phyloP scores from a whole-genome alignment of 2,329 filamentous ascomycete species.

The Fusarium buharicum region DNA sequence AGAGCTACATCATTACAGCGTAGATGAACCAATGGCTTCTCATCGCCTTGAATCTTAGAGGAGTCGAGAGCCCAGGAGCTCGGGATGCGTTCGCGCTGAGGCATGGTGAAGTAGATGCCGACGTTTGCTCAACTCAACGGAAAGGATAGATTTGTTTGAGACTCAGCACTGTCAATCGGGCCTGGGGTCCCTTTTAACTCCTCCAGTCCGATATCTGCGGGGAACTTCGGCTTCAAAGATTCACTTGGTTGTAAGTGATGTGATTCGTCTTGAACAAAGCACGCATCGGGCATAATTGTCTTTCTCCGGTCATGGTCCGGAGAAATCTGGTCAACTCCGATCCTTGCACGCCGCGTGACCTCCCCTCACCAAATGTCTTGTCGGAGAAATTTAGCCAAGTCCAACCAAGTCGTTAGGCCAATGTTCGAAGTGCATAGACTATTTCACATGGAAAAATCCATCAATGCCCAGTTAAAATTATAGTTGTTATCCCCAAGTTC shows the following conservation, averaged over 20 bases:
- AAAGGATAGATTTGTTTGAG: no score
- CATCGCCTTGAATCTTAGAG: constrained; percentile 48
- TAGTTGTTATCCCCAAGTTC: constrained; percentile 17
- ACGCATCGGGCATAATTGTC: not conserved
- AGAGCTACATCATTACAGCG: constrained; percentile 42
- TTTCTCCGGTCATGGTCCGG: not conserved
- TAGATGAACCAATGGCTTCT: constrained; percentile 36
- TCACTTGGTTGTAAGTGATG: not conserved
- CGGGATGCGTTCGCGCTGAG: constrained; percentile 48
- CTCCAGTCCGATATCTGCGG: not conserved
- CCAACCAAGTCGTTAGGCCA: not conserved
- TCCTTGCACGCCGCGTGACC: not conserved
- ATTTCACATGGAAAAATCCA: constrained; percentile 15
- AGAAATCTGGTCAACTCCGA: not conserved
- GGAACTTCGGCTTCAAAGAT: not conserved
- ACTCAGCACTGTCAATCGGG: not conserved
- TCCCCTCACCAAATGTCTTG: not conserved
- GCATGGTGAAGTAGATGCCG: constrained; percentile 24
- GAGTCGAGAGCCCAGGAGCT: constrained; percentile 40
- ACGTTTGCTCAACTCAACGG: not conserved
- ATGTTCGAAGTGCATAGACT: not conserved
- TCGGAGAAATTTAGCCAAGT: constrained; percentile 1
- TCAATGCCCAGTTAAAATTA: constrained; percentile 19
- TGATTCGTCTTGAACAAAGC: not conserved
- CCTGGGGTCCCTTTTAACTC: not conserved